A percentile compares a stretch with the other conserved stretches of the same genome.
These are phyloP conservation scores for Russula olivacea DNA, from an alignment of 768 basidiomycete species.

Conservation along the genomic window DNA sequence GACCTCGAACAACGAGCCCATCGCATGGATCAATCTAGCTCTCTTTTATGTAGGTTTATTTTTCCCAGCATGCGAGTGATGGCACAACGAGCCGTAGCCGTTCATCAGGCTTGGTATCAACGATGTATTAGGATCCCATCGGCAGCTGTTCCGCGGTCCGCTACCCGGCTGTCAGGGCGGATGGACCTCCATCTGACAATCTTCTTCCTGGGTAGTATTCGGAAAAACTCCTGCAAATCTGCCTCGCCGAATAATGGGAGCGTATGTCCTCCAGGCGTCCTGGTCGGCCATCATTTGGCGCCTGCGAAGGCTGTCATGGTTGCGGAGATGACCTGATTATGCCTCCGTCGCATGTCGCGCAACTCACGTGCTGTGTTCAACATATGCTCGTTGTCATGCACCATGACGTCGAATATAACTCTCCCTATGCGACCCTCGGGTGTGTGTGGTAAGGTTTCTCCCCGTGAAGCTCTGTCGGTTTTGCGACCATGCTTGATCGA, in stretches of 20 bases:
- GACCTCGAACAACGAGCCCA: constrained; percentile 2
- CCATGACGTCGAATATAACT: neutral
- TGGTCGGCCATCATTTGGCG: neutral
- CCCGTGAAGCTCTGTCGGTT: neutral
- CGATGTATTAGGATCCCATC: neutral
- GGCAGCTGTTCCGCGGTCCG: constrained; percentile 11
- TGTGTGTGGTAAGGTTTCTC: neutral
- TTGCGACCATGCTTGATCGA: constrained; percentile 14
- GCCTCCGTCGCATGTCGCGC: neutral
- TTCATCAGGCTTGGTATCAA: constrained; percentile 8
- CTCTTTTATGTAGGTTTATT: constrained; percentile 4
- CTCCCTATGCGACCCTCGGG: constrained; percentile 2
- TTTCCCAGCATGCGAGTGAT: neutral
- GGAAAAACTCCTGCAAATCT: constrained; percentile 14
- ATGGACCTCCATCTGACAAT: constrained; percentile 13
- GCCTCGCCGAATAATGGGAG: constrained; percentile 15
- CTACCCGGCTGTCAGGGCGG: constrained; percentile 8
- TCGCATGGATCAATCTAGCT: neutral
- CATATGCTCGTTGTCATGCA: neutral
- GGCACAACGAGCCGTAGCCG: neutral
- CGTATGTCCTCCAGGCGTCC: neutral
- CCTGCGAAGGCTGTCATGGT: neutral
- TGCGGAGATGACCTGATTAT: neutral
- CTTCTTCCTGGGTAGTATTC: constrained; percentile 9
- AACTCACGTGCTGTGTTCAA: neutral